These are phyloP conservation scores for Exutisphaerella laricina DNA, from an alignment of 2,329 filamentous ascomycete species.

Conservation along the genomic window DNA sequence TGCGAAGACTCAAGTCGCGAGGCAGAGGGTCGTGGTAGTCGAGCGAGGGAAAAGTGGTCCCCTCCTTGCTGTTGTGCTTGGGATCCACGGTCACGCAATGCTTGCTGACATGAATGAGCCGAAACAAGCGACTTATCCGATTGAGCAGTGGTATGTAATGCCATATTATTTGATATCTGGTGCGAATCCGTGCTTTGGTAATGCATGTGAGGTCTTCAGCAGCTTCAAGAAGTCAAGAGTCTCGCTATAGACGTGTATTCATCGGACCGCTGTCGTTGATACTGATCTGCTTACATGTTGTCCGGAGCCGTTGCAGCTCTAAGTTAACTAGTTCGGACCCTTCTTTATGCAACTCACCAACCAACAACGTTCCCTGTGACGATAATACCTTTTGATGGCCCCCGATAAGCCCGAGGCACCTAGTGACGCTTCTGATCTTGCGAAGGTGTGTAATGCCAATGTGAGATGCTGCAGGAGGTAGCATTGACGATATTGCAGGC, in stretches of 20 bases:
- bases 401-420: slow-evolving; percentile 20
- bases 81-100: slow-evolving; percentile 11
- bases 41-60: no score
- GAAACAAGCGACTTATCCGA: slow-evolving; percentile 12
- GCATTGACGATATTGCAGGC: slow-evolving; percentile 33
- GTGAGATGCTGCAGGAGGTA: no score
- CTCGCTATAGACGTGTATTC: no score
- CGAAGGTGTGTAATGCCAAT: no score
- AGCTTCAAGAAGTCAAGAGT: no score
- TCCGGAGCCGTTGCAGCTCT: no score
- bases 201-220: no score
- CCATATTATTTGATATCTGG: slow-evolving; percentile 3
- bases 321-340: no score
- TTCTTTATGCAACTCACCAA: no score
- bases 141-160: slow-evolving; percentile 4
- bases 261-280: slow-evolving; percentile 1
- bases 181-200: not conserved
- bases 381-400: no score
- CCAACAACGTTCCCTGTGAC: no score
- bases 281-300: no score
- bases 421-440: slow-evolving; percentile 24
- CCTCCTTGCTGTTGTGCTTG: slow-evolving; percentile 5
- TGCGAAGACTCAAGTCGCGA: slow-evolving; percentile 19
- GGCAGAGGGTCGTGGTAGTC: slow-evolving; percentile 10
- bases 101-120: slow-evolving; percentile 21